These are phyloP conservation scores for Vairimorpha necatrix DNA, from an alignment of 371 early-diverging fungal genomes.

Conservation along the genomic window DNA sequence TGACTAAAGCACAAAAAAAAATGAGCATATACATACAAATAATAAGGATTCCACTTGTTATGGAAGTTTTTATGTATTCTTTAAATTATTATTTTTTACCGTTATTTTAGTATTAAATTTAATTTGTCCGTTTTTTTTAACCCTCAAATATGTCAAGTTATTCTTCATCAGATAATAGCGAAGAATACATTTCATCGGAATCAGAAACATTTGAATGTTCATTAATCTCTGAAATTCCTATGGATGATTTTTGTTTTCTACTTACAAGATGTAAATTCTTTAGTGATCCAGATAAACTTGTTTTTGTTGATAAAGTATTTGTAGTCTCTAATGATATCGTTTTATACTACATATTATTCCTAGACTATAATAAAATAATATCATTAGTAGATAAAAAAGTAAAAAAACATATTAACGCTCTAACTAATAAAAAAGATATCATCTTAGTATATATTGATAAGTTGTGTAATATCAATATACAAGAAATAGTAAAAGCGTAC, in stretches of 20 bases:
- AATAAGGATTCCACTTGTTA: too few relatives aligned
- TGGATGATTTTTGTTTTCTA: neutral
- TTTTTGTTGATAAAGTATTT: neutral
- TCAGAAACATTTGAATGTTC: neutral
- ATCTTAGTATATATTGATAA: neutral
- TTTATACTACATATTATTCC: neutral
- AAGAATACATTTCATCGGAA: neutral
- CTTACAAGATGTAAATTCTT: neutral
- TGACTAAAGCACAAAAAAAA: too few relatives aligned
- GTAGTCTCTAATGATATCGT: neutral
- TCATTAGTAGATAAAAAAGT: neutral
- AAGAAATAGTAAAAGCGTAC: neutral
- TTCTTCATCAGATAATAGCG: neutral
- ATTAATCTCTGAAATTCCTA: neutral
- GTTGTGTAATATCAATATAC: constrained; percentile 5
- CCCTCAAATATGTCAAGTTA: neutral
- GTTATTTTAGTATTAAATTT: too few relatives aligned
- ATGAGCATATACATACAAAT: too few relatives aligned
- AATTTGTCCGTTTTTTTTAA: too few relatives aligned
- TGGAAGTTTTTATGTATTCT: too few relatives aligned
- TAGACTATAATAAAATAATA: neutral
- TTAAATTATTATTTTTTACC: too few relatives aligned
- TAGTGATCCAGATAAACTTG: neutral
- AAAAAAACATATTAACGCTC: neutral
- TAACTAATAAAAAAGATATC: neutral